phyloP scores from a whole-genome alignment of 2,329 filamentous ascomycete genomes.

The Aureobasidium sp. region DNA sequence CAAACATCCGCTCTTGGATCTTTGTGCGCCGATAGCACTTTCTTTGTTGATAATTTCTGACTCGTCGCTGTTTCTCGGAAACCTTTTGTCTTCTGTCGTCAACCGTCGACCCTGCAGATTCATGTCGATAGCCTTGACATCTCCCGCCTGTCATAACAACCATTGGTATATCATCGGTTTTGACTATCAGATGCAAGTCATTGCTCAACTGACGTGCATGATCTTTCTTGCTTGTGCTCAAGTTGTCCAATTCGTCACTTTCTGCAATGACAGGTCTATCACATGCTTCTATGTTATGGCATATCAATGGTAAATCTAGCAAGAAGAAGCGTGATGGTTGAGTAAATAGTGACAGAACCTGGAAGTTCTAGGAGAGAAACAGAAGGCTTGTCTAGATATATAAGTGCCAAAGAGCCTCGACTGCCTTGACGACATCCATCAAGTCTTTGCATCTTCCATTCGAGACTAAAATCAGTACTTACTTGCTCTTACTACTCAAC shows the following conservation, averaged over 20 bases:
- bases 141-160: background rate
- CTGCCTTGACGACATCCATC: background rate
- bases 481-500: background rate
- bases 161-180: too few species aligned
- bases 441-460: background rate
- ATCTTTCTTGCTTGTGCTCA: background rate
- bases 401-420: background rate
- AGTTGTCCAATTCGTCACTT: background rate
- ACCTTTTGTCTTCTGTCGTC: background rate
- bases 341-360: background rate
- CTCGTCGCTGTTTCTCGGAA: background rate
- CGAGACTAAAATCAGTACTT: background rate
- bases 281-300: background rate
- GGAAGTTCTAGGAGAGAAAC: too few species aligned
- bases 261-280: conserved; percentile 2
- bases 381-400: background rate
- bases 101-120: background rate
- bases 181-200: background rate
- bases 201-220: background rate
- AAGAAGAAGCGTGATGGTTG: conserved; percentile 1
- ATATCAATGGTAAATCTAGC: background rate
- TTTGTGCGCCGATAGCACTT: background rate
- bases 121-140: background rate
- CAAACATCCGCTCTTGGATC: background rate
- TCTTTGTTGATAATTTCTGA: background rate